These are phyloP conservation scores for Debaryomyces tyrocola DNA, from an alignment of 805 yeast genomes.

Conservation along the genomic window DNA sequence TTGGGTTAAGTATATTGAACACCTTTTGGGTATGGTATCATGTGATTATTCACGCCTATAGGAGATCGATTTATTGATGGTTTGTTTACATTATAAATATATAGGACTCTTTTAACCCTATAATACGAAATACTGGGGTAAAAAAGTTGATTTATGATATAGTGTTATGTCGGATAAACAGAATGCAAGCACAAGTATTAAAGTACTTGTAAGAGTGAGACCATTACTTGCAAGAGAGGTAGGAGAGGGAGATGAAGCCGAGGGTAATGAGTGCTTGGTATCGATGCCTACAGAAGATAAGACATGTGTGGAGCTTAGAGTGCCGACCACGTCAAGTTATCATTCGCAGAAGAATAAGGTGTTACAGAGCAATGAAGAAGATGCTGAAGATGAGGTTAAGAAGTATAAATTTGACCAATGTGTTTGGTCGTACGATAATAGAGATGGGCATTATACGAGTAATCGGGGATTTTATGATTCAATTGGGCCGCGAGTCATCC, in stretches of 20 bases:
- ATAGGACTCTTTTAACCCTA: no score
- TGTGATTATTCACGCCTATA: no score
- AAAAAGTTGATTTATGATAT: neutral
- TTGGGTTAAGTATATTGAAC: no score
- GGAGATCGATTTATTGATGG: no score
- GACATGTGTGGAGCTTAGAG: slow-evolving; percentile 14
- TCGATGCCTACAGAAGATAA: slow-evolving; percentile 29
- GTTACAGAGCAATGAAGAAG: slow-evolving; percentile 7
- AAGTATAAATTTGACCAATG: slow-evolving; percentile 52
- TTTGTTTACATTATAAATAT: no score
- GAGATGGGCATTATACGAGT: slow-evolving; percentile 36
- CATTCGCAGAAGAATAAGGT: slow-evolving; percentile 8
- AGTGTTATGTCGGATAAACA: neutral
- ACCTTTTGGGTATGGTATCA: no score
- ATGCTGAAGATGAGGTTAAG: slow-evolving; percentile 19
- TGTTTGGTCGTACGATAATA: slow-evolving; percentile 43
- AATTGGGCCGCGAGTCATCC: slow-evolving; percentile 59
- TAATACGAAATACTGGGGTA: neutral
- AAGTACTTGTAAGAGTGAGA: slow-evolving; percentile 54
- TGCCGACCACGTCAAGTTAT: slow-evolving; percentile 22
- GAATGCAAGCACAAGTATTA: slow-evolving; percentile 28
- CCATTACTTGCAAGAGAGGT: slow-evolving; percentile 40
- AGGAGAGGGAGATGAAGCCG: slow-evolving; percentile 4
- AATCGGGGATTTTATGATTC: slow-evolving; percentile 53
- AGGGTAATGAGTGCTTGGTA: slow-evolving; percentile 21